Base-by-base conservation (phyloP, 495 filamentous ascomycete genomes). In the Penicillium tannophilum region DNA sequence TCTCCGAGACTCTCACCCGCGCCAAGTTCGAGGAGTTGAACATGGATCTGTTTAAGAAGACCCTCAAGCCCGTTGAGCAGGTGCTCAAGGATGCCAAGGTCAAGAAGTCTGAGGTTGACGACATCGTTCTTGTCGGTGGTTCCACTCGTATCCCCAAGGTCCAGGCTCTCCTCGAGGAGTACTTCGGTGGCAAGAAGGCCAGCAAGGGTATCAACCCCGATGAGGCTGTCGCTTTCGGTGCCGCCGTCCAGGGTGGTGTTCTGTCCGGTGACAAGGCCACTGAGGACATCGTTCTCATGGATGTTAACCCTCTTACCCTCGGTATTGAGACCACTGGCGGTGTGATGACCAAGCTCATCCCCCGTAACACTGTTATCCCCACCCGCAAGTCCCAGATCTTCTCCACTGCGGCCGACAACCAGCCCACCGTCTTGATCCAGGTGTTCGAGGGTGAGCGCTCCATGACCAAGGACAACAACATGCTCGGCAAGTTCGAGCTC, bases 171-270 rank as follows among this genome's bases (percentile, higher is more conserved):
- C 66, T 92, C 86, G 83, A 97, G 84, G 94, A 98, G 78, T 94
- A 96, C 83, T 96, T 96, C 84, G 97, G 97, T 86, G 91, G 97
- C 75, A 98, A 98, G 90, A 95, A 98, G 84, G 86, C 96, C 65
- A 96, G 97, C 87, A 97, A 96, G 86, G 91, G 89, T 79, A 98
- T 98, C 84, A 98, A 98, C 86, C 94, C 94, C 64, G 94, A 98
- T 69, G 94, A 98, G 86, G 95, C 94, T 63, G 94, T 98, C 67
- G 94, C 94, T 70, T 97, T 97, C 82, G 94, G 94, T 87, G 94
- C 94, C 65, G 94, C 94, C 64, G 95, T 98, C 70, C 94, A 98
- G 82, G 94, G 92, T 62, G 94, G 92, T 82, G 97, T 98, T 75
- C 89, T 98, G 63, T 96, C 92, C 54, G 94, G 94, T 76, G 95